Evolutionary conservation across 2,329 filamentous ascomycete species (phyloP).

Genomic region (Volutella citrinella): DNA sequence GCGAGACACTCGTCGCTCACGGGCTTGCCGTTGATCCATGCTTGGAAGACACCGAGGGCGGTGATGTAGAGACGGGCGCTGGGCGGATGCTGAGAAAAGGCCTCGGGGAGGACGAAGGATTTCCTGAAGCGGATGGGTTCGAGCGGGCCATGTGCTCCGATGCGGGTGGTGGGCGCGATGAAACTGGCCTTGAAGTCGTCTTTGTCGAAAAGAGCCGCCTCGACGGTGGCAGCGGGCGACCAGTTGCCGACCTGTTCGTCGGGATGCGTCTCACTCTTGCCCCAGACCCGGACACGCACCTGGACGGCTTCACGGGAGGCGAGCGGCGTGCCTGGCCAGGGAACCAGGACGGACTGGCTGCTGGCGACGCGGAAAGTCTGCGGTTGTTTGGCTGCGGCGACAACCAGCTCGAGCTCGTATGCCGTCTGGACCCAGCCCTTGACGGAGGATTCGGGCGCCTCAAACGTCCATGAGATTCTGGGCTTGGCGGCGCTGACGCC

Average conservation of each 20-base stretch:
- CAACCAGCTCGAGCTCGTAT: constrained; percentile 21
- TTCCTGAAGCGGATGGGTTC: constrained; percentile 5
- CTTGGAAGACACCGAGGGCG: constrained; percentile 38
- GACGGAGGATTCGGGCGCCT: constrained; percentile 5
- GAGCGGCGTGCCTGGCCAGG: too few relatives aligned
- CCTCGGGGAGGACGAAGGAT: not conserved
- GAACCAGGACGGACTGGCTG: too few relatives aligned
- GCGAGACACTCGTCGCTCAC: constrained; percentile 37
- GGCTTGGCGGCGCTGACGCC: constrained; percentile 11
- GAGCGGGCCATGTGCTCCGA: constrained; percentile 4
- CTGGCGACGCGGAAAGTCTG: too few relatives aligned
- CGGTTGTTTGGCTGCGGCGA: not conserved
- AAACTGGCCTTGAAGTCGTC: constrained; percentile 5
- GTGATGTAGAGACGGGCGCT: constrained; percentile 39
- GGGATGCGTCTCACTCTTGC: too few relatives aligned
- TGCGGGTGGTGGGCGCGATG: not conserved
- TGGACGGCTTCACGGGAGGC: too few relatives aligned
- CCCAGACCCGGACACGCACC: too few relatives aligned
- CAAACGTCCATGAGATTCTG: constrained; percentile 16
- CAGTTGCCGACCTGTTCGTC: too few relatives aligned
- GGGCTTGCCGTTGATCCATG: constrained; percentile 39
- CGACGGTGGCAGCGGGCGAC: too few relatives aligned
- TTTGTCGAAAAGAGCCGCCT: constrained; percentile 1
- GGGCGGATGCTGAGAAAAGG: not conserved
- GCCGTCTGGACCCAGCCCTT: constrained; percentile 20